phyloP scores from a whole-genome alignment of 345 rosid species.

The Acer saccharum region DNA sequence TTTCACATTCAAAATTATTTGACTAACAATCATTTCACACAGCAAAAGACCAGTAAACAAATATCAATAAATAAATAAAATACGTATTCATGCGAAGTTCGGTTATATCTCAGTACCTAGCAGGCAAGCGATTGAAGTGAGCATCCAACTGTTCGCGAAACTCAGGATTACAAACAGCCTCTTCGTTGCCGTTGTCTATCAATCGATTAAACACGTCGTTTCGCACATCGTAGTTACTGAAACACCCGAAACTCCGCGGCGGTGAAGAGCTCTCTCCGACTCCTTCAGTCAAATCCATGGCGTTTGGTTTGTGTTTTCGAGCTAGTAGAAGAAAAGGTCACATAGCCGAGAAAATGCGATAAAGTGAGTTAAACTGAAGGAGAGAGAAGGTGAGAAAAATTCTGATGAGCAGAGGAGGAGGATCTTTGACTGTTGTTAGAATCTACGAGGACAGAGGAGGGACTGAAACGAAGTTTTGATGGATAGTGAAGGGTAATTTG shows the following conservation, averaged over 20 bases:
- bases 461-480: slow-evolving; percentile 8
- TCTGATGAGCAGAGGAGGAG: slow-evolving; percentile 24
- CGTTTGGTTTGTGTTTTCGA: not conserved
- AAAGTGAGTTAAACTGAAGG: slow-evolving; percentile 8
- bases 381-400: slow-evolving; percentile 6
- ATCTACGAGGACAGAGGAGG: slow-evolving; percentile 23
- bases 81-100: not conserved
- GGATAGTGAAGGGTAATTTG: slow-evolving; percentile 24
- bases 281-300: slow-evolving; percentile 73
- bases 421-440: slow-evolving; percentile 60
- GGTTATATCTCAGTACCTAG: slow-evolving; percentile 42
- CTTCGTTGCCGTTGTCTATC: slow-evolving; percentile 51
- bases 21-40: not conserved
- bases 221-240: slow-evolving; percentile 47
- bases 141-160: slow-evolving; percentile 55
- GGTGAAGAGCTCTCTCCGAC: slow-evolving; percentile 86
- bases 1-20: slow-evolving; percentile 12
- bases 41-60: not conserved
- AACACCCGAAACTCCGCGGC: slow-evolving; percentile 56
- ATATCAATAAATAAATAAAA: not conserved
- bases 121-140: slow-evolving; percentile 72
- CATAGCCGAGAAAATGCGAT: slow-evolving; percentile 14
- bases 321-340: not conserved
- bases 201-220: slow-evolving; percentile 57
- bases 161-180: slow-evolving; percentile 52